Evolutionary conservation across 2,329 filamentous ascomycete species (phyloP), one percentile per base, ranked within the genome.

Genomic region (Colletotrichum lupini): DNA sequence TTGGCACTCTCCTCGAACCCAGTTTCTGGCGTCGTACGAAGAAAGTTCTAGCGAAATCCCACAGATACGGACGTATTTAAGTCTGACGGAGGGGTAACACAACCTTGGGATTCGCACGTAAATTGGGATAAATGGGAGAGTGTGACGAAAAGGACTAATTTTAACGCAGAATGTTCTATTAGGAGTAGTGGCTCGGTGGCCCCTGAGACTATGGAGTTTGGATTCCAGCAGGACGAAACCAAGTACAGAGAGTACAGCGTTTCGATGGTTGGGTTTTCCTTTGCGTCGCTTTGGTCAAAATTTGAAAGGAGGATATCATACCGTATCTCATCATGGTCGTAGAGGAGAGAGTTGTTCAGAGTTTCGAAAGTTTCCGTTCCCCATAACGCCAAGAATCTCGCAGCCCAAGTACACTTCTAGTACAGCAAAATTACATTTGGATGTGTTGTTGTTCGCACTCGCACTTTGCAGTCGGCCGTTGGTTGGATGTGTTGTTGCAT

Each of bases 301-400:
- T 35, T 64, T 1, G 49, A 77, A 49, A 77, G 76, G 77, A 80
- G 83, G 83, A 85, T 85, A 85, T 85, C 83, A 81, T 81, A 77
- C 80, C 79, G 77, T 82, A 78, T 79, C 80, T 85, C 84, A 80
- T 85, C 77, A 82, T 78, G 76, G 75, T 81, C 80, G 77, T 82
- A 78, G 81, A 78, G 80, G 79, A 82, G 81, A 81, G 78, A 79
- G 42, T 61, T 61, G 68, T 72, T 65, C 68, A 55, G 42, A 55
- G 22, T 53, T 32, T 62, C 59, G 22, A 28, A 35, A 46, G 19
- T 73, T 68, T 22, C 32, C 32, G 28, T 28, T 37, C 49, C 49
- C 58, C 24, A 58, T 52, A 70, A 64, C 59, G 30, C 67, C 60
- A 32, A 49, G 26, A 53, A 63, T 53, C 61, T 35, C 35, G 53